Evolutionary conservation across 169 alveolate species (phyloP).

Genomic region (Plasmodium ovale): DNA sequence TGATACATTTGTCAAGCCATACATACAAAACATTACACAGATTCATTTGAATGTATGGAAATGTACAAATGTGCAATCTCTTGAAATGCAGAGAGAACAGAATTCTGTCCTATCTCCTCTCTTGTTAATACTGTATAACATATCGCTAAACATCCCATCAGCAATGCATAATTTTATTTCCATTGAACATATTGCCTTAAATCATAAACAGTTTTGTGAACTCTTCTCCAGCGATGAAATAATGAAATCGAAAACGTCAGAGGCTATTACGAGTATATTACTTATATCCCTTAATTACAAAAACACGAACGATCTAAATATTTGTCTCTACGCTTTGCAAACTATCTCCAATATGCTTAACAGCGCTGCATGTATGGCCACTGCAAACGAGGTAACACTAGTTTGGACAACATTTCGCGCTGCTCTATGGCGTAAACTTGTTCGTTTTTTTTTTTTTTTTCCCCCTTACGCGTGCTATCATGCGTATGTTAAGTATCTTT

Average conservation of each 20-base stretch:
- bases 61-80: conserved; percentile 60
- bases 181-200: conserved; percentile 41
- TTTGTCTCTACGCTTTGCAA: conserved; percentile 49
- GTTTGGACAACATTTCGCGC: too few relatives aligned
- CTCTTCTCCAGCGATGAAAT: conserved; percentile 49
- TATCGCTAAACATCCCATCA: conserved; percentile 59
- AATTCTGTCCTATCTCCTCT: conserved; percentile 67
- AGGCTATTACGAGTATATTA: conserved; percentile 63
- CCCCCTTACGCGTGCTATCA: too few relatives aligned
- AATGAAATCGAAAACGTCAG: conserved; percentile 38
- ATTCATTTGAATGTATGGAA: conserved; percentile 60
- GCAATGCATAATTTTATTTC: conserved; percentile 54
- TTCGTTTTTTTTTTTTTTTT: too few relatives aligned
- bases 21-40: conserved; percentile 64
- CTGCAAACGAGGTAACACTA: conserved; percentile 56
- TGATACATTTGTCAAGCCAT: conserved; percentile 64
- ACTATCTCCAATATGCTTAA: conserved; percentile 51
- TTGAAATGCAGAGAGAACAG: conserved; percentile 76
- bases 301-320: conserved; percentile 56
- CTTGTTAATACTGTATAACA: conserved; percentile 37
- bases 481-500: too few relatives aligned
- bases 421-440: too few relatives aligned
- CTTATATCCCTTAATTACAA: conserved; percentile 59
- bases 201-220: conserved; percentile 68
- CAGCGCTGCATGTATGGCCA: conserved; percentile 45